Evolutionary conservation across 805 yeast species (phyloP), one percentile per base, ranked within the genome.

Genomic region (Candida silvicultrix): DNA sequence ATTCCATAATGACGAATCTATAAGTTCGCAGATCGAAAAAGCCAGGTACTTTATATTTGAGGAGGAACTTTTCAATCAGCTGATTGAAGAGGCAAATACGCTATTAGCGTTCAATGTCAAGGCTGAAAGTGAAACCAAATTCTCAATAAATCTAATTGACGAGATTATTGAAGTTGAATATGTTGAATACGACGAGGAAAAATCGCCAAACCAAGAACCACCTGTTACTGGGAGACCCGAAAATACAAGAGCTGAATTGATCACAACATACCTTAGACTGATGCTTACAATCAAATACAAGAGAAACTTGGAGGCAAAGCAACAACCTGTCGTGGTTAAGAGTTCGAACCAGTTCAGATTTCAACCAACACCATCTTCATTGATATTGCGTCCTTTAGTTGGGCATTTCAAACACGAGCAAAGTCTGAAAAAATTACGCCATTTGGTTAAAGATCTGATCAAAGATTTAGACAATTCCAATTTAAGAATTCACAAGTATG

Each of bases 1-100:
- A 1, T 50, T 61, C 18, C 49, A 48, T 19, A 51, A 48, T 28
- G 60, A 55, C 39, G 54, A 63, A 20, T 65, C 73, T 12, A 74
- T 82, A 19, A 72, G 74, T 42, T 75, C 74, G 21, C 82, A 78
- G 55, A 78, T 92, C 23, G 73, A 76, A 34, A 77, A 68, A 43
- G 89, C 95, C 0, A 73, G 97, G 41, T 81, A 76, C 51, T 77
- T 79, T 48, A 70, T 90, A 8, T 92, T 92, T 66, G 98, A 92
- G 59, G 94, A 87, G 57, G 98, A 92, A 62, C 70, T 92, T 45
- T 88, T 88, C 67, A 80, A 78, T 62, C 89, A 83, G 54, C 65
- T 92, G 45, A 73, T 82, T 21, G 78, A 81, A 51, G 99, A 92
- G 63, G 88, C 95, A 1, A 74, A 83, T 28, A 60, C 72, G 6